Percentiles rank a stretch among this genome's conserved stretches.
Evolutionary conservation across 2,329 filamentous ascomycete species (phyloP).

Genomic region (Aureobasidium sp.): DNA sequence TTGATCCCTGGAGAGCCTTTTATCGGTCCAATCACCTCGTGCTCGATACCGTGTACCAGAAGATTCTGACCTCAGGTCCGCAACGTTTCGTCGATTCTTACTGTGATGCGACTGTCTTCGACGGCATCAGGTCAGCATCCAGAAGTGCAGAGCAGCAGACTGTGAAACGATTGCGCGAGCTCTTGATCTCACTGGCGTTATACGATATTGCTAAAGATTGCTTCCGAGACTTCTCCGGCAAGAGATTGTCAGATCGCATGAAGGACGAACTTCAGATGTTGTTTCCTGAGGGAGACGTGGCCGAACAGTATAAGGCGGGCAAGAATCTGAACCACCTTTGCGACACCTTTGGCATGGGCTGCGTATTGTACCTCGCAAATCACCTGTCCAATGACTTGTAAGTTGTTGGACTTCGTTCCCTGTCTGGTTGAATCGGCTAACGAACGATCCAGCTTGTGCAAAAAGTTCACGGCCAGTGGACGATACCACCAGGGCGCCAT

Average conservation of each 20-base stretch:
- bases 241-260: slow-evolving; percentile 1
- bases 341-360: neutral
- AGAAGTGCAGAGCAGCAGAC: neutral
- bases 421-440: neutral
- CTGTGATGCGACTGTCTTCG: neutral
- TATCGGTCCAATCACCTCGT: neutral
- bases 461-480: neutral
- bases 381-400: neutral
- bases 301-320: neutral
- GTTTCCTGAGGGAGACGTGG: neutral
- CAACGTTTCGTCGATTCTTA: neutral
- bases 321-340: neutral
- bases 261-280: neutral
- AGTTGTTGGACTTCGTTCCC: neutral
- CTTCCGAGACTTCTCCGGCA: neutral
- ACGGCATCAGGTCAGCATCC: neutral
- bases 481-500: neutral
- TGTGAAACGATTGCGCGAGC: neutral
- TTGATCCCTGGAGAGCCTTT: neutral
- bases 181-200: neutral
- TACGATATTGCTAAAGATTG: neutral
- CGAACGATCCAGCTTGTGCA: neutral
- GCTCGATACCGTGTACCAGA: neutral
- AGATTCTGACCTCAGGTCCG: neutral
- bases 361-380: neutral